A percentile compares a stretch with the other conserved stretches of the same genome.
These are phyloP conservation scores for Pestalotiopsis sp. DNA, from an alignment of 2,329 filamentous ascomycete species.

Conservation along the genomic window DNA sequence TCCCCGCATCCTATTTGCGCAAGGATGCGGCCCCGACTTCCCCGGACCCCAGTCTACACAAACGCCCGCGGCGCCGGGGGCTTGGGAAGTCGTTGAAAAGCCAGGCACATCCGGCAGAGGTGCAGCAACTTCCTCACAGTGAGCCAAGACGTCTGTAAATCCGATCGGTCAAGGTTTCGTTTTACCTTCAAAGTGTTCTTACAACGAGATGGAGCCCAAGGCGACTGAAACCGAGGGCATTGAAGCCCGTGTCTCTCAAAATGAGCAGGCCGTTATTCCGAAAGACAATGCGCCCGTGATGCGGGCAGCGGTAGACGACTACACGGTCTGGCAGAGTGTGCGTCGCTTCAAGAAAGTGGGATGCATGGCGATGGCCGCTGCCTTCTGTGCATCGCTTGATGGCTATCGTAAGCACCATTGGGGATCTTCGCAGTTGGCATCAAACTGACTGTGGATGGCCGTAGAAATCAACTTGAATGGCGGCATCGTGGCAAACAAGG, in stretches of 20 bases:
- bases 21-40: neutral
- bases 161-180: neutral
- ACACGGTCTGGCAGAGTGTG: constrained; percentile 11
- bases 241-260: neutral
- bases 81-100: neutral
- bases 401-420: constrained; percentile 5
- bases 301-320: constrained; percentile 3
- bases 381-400: constrained; percentile 10
- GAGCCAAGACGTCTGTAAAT: neutral
- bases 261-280: neutral
- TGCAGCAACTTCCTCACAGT: neutral
- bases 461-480: constrained; percentile 11
- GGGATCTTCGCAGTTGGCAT: neutral
- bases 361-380: constrained; percentile 5
- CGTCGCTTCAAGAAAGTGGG: constrained; percentile 9
- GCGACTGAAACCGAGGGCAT: neutral
- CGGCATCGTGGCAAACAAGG: constrained; percentile 11
- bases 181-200: neutral
- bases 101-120: neutral
- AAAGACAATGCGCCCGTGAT: neutral
- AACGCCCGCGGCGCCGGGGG: too few relatives aligned
- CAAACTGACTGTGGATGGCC: neutral
- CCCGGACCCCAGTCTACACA: neutral
- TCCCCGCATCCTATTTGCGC: neutral
- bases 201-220: constrained; percentile 2